Conservation (phyloP, 2,329 filamentous ascomycete genomes). For the Paecilomyces sp. region DNA sequence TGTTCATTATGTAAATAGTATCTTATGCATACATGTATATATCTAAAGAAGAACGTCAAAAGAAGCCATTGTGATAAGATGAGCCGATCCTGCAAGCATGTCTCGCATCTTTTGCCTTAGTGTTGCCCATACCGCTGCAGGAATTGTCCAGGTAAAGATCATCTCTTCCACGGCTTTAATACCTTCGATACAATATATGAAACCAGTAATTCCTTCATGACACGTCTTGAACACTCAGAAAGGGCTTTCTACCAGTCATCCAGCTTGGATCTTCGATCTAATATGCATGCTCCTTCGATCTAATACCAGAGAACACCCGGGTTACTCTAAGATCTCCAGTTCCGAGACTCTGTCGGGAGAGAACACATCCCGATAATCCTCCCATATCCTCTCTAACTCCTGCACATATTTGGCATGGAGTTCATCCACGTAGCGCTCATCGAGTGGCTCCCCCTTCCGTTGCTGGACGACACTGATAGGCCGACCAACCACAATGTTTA, state of each 20-base stretch:
- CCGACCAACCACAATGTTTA: constrained; percentile 83
- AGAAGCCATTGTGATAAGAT: too few relatives aligned
- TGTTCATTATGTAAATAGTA: too few relatives aligned
- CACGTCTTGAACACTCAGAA: background rate
- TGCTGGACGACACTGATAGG: constrained; percentile 65
- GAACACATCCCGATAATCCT: constrained; percentile 41
- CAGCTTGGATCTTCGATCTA: background rate
- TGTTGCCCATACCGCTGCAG: too few relatives aligned
- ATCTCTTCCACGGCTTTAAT: background rate
- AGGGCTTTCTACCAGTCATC: background rate
- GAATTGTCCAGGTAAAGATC: too few relatives aligned
- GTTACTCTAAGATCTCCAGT: constrained; percentile 35
- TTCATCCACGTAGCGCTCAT: constrained; percentile 68
- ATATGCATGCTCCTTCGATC: background rate
- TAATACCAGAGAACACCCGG: background rate
- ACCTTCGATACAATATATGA: background rate
- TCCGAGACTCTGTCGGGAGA: constrained; percentile 36
- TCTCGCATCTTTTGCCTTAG: too few relatives aligned
- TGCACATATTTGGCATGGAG: constrained; percentile 72
- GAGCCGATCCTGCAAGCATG: too few relatives aligned
- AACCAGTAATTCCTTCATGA: background rate
- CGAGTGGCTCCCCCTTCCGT: constrained; percentile 53
- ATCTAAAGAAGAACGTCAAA: too few relatives aligned
- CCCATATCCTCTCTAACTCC: constrained; percentile 44
- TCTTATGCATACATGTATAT: too few relatives aligned